Conservation (phyloP, 257 asterid genomes). For the Jacaranda copaia region DNA sequence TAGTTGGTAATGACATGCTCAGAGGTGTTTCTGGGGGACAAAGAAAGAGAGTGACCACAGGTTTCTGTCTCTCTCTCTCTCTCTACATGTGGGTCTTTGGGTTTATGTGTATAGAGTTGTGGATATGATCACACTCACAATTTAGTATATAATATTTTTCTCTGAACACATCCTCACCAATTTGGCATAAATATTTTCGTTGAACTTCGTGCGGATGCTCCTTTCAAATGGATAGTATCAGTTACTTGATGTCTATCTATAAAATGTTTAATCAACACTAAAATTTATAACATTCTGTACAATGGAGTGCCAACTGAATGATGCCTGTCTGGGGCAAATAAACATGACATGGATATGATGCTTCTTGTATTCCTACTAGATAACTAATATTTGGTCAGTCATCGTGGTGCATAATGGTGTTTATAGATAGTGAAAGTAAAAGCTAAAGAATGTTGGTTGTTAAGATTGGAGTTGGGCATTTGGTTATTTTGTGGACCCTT, state of each 20-base stretch:
- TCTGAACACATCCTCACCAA: neutral
- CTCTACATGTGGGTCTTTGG: neutral
- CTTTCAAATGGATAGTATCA: neutral
- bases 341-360: neutral
- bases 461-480: neutral
- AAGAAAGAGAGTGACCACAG: conserved; percentile 87
- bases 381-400: neutral
- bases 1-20: conserved; percentile 87
- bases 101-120: too few species aligned
- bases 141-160: neutral
- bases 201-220: neutral
- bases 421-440: neutral
- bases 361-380: neutral
- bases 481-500: neutral
- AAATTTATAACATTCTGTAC: neutral
- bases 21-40: conserved; percentile 96
- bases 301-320: conserved; percentile 7
- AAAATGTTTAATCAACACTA: neutral
- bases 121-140: too few species aligned
- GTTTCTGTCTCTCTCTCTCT: conserved; percentile 44
- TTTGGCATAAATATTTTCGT: too few species aligned
- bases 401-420: neutral
- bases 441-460: neutral
- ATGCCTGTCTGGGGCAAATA: neutral
- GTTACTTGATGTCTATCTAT: neutral